Conservation (phyloP, 768 basidiomycete species). For the Solioccasus polychromus region DNA sequence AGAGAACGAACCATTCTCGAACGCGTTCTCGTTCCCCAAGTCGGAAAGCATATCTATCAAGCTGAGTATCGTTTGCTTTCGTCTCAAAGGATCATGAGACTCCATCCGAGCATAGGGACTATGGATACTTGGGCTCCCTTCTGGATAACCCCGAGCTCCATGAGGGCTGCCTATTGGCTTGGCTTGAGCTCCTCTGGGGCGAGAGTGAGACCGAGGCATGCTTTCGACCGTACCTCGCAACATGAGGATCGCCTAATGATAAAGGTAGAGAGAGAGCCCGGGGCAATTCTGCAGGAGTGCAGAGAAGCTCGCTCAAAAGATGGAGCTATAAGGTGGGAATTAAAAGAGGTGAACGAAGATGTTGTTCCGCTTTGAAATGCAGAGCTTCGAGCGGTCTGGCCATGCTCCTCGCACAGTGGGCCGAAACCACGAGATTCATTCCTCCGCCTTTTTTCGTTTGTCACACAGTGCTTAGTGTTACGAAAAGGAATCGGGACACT, state of each 20-base stretch:
- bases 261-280: conserved; percentile 18
- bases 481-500: conserved; percentile 33
- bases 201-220: conserved; percentile 26
- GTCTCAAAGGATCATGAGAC: conserved; percentile 27
- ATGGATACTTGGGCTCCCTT: conserved; percentile 21
- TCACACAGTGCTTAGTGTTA: conserved; percentile 33
- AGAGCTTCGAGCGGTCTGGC: conserved; percentile 34
- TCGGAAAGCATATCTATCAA: conserved; percentile 47
- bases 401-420: conserved; percentile 34
- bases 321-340: conserved; percentile 30
- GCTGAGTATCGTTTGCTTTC: conserved; percentile 47
- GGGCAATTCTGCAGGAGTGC: conserved; percentile 20
- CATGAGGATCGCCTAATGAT: conserved; percentile 28
- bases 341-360: conserved; percentile 25
- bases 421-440: conserved; percentile 37
- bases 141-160: conserved; percentile 26
- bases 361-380: conserved; percentile 34
- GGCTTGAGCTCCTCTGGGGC: conserved; percentile 26
- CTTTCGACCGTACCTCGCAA: conserved; percentile 31
- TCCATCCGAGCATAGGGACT: conserved; percentile 31
- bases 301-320: conserved; percentile 16
- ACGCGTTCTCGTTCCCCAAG: conserved; percentile 38
- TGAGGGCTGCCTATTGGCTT: conserved; percentile 21
- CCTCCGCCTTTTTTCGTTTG: conserved; percentile 28
- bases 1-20: conserved; percentile 32